phyloP scores from a whole-genome alignment of 192 early-diverging fungal species.

The Neocallimastix lanati region DNA sequence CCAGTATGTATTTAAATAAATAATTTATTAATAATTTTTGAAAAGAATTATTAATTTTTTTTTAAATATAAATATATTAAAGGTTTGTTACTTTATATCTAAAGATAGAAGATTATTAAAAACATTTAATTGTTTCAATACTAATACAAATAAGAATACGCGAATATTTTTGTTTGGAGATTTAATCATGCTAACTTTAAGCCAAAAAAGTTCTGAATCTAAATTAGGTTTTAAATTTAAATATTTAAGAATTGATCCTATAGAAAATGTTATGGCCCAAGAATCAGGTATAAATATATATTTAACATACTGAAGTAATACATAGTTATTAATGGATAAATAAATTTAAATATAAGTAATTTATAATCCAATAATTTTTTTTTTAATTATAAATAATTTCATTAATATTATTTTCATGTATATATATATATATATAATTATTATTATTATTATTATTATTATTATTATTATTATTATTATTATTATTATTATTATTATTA shows the following conservation, averaged over 20 bases:
- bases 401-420: neutral
- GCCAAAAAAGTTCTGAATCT: neutral
- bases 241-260: neutral
- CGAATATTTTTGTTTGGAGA: neutral
- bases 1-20: neutral
- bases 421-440: no score
- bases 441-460: no score
- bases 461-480: no score
- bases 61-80: no score
- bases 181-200: neutral
- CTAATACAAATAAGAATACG: neutral
- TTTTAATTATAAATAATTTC: neutral
- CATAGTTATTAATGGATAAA: no score
- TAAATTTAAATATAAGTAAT: no score
- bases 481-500: no score
- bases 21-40: no score
- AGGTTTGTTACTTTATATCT: neutral
- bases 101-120: neutral
- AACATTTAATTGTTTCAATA: neutral
- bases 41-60: no score
- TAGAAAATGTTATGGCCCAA: neutral
- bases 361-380: no score
- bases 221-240: neutral
- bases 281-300: neutral
- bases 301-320: no score